A percentile compares a stretch with the other conserved stretches of the same genome.
Evolutionary conservation across 495 filamentous ascomycete genomes (phyloP).

Genomic region (Amphirosellinia nigrospora): DNA sequence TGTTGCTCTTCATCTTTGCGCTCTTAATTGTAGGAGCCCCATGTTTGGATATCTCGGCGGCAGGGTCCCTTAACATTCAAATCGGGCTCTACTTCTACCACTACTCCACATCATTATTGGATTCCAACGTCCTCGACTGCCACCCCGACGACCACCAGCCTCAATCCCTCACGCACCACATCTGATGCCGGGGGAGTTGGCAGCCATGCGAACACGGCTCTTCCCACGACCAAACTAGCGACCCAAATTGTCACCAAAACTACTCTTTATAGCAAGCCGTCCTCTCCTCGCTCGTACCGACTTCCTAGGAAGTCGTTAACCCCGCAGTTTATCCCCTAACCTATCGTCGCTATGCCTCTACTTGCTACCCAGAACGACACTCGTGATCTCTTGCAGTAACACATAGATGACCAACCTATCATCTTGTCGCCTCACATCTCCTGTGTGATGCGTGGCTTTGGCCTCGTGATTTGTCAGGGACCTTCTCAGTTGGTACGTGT

Average conservation of each 20-base stretch:
- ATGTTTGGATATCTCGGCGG: constrained; percentile 19
- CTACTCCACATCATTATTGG: constrained; percentile 4
- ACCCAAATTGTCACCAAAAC: not conserved
- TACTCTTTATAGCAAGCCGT: not conserved
- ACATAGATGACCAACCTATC: too few species aligned
- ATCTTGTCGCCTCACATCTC: too few species aligned
- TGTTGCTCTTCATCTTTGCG: constrained; percentile 17
- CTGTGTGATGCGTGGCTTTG: too few species aligned
- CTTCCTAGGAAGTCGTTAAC: too few species aligned
- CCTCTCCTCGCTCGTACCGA: not conserved
- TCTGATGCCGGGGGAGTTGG: constrained; percentile 15
- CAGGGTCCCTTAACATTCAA: constrained; percentile 7
- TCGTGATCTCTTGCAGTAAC: too few species aligned
- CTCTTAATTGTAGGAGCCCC: constrained; percentile 17
- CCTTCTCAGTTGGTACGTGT: too few species aligned
- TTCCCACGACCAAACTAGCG: not conserved
- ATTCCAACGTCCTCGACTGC: not conserved
- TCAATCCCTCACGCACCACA: not conserved
- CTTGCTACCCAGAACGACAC: too few species aligned
- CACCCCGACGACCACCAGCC: not conserved
- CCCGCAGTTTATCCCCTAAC: too few species aligned
- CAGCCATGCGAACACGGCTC: constrained; percentile 7
- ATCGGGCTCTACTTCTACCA: not conserved
- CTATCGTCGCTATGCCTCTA: too few species aligned
- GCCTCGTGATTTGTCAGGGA: too few species aligned